These are phyloP conservation scores for Geosiphon pyriformis DNA, from an alignment of 192 early-diverging fungal species.

Conservation along the genomic window DNA sequence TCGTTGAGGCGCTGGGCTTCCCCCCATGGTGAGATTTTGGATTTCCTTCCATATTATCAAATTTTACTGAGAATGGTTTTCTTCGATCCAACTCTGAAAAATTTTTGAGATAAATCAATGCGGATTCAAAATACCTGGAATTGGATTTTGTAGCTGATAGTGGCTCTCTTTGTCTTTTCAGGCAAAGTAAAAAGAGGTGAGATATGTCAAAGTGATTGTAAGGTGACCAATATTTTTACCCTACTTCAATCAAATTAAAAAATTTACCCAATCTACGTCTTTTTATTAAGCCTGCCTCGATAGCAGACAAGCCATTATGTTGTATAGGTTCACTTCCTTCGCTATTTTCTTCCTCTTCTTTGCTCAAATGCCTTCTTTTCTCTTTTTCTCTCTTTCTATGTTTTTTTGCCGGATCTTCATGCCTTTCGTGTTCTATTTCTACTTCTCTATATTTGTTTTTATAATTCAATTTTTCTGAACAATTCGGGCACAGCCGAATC, in stretches of 20 bases:
- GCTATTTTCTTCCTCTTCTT: background rate
- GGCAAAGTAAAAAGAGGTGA: background rate
- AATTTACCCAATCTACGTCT: background rate
- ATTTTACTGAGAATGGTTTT: too few species aligned
- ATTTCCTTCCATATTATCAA: too few species aligned
- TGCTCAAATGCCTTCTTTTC: slow-evolving; percentile 1
- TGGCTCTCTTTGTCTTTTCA: too few species aligned
- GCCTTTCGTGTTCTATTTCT: background rate
- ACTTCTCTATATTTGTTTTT: slow-evolving; percentile 47
- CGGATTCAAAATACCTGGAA: too few species aligned
- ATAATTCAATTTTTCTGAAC: slow-evolving; percentile 71
- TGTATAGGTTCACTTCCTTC: too few species aligned
- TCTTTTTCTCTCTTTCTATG: background rate
- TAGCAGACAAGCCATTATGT: too few species aligned
- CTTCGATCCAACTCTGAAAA: too few species aligned
- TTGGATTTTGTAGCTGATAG: too few species aligned
- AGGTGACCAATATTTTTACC: background rate
- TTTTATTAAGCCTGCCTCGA: too few species aligned
- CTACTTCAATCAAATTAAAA: background rate
- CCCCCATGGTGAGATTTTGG: too few species aligned
- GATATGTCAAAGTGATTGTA: background rate
- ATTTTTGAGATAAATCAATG: too few species aligned
- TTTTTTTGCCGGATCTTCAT: slow-evolving; percentile 8
- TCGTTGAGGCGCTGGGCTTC: background rate
- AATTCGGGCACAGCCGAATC: slow-evolving; percentile 63